Percentiles rank a stretch among this genome's conserved stretches.
Conservation (phyloP, 257 asterid genomes). For the Solanum megistacrolobum region DNA sequence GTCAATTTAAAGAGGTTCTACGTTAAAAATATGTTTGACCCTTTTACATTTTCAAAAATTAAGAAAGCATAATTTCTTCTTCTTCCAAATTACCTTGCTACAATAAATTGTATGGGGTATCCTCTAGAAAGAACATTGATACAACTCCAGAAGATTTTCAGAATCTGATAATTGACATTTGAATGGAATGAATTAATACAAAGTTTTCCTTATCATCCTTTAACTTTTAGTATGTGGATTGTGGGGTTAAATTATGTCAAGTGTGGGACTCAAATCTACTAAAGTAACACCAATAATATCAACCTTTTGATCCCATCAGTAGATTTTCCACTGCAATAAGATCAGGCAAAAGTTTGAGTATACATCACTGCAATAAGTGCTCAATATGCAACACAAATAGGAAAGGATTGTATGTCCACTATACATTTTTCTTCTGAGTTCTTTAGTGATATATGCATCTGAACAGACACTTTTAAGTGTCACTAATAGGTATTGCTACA, state of each 20-base stretch:
- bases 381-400: neutral
- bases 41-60: neutral
- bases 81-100: neutral
- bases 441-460: neutral
- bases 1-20: neutral
- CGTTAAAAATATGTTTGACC: neutral
- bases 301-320: neutral
- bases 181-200: neutral
- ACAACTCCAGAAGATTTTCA: neutral
- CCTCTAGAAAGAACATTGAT: neutral
- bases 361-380: neutral
- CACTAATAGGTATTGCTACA: neutral
- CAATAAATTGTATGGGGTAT: neutral
- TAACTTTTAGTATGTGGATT: neutral
- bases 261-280: constrained; percentile 5
- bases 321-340: neutral
- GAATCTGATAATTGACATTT: neutral
- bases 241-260: neutral
- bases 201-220: neutral
- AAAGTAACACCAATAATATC: neutral
- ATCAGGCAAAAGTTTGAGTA: neutral
- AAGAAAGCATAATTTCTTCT: neutral
- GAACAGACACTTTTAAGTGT: neutral
- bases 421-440: neutral
- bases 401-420: neutral